A percentile compares a stretch with the other conserved stretches of the same genome.
phyloP scores from a whole-genome alignment of 208 protist species.

The Histomonas meleagridis region DNA sequence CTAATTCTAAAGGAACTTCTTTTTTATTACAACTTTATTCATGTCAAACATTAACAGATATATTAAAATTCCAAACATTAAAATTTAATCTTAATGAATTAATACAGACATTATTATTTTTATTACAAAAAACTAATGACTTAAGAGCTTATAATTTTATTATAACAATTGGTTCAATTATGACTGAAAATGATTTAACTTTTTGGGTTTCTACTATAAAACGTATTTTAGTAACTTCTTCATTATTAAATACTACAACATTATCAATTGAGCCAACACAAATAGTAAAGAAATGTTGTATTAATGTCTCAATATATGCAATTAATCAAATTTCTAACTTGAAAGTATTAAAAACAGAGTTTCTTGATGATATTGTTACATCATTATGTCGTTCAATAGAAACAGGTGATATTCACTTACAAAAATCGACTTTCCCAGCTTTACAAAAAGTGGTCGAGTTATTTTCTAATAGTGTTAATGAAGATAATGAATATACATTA shows the following conservation, averaged over 20 bases:
- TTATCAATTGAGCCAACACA: background rate
- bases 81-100: background rate
- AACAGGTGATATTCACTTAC: background rate
- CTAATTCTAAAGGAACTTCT: background rate
- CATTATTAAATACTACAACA: background rate
- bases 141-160: background rate
- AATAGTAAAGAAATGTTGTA: background rate
- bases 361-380: background rate
- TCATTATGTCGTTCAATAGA: background rate
- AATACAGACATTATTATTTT: background rate
- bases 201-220: conserved; percentile 7
- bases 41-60: background rate
- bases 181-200: background rate
- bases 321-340: background rate
- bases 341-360: background rate
- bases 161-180: background rate
- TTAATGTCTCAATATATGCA: background rate
- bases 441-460: background rate
- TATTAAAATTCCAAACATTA: background rate
- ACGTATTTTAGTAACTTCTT: background rate
- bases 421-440: background rate
- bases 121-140: background rate
- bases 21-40: background rate
- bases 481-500: background rate
- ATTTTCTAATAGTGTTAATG: background rate